Percentiles rank a stretch among this genome's conserved stretches.
Conservation (phyloP, 2,329 filamentous ascomycete species). For the Lachnellula suecica region DNA sequence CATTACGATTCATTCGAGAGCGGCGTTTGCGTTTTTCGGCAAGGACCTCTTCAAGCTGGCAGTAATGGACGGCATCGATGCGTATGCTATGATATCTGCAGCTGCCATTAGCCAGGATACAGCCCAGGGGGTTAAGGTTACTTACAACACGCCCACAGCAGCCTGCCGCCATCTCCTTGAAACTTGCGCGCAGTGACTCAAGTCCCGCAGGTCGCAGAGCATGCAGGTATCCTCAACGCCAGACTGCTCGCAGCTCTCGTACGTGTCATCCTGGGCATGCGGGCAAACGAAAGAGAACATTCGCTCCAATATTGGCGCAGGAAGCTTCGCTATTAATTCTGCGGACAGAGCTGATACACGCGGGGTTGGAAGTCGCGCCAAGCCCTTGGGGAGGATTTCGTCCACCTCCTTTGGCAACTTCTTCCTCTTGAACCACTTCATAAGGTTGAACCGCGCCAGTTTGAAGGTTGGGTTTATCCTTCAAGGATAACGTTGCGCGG, state of each 20-base stretch:
- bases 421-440: conserved; percentile 29
- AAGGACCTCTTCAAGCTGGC: conserved; percentile 79
- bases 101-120: conserved; percentile 2
- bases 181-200: conserved; percentile 75
- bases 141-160: conserved; percentile 60
- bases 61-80: conserved; percentile 94
- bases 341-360: conserved; percentile 10
- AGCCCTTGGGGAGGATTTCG: neutral
- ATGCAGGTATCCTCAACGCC: conserved; percentile 80
- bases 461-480: conserved; percentile 15
- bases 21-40: conserved; percentile 75
- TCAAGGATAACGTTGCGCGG: conserved; percentile 1
- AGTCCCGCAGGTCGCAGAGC: conserved; percentile 89
- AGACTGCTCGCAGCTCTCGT: conserved; percentile 80
- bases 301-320: conserved; percentile 66
- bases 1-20: conserved; percentile 73
- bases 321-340: conserved; percentile 46
- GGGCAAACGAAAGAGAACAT: conserved; percentile 86
- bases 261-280: conserved; percentile 73
- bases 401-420: conserved; percentile 20
- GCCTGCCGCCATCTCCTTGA: conserved; percentile 68
- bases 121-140: conserved; percentile 22
- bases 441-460: conserved; percentile 26
- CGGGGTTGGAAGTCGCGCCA: conserved; percentile 14
- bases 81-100: conserved; percentile 82